A percentile compares a stretch with the other conserved stretches of the same genome.
These are phyloP conservation scores for Blastomyces emzantsi DNA, from an alignment of 2,329 filamentous ascomycete genomes.

Conservation along the genomic window DNA sequence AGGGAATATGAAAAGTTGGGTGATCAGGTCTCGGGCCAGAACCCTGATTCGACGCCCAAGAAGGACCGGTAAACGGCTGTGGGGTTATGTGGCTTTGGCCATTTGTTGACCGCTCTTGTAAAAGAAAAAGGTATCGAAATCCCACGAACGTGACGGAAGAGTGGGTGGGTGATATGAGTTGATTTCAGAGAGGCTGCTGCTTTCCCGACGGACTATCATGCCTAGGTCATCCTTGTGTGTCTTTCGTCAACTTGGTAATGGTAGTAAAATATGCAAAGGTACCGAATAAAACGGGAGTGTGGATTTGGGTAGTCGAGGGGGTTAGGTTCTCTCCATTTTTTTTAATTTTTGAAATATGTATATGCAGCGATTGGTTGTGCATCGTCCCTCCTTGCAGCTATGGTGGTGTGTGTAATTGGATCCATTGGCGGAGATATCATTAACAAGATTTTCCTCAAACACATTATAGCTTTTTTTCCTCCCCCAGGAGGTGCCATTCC, in stretches of 20 bases:
- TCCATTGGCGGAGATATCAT: background rate
- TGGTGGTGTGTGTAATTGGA: background rate
- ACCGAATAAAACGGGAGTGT: background rate
- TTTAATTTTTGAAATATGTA: background rate
- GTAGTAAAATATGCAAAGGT: background rate
- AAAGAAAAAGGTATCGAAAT: background rate
- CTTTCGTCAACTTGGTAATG: background rate
- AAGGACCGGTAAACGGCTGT: slow-evolving; percentile 43
- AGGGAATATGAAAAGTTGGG: slow-evolving; percentile 79
- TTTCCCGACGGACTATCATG: background rate
- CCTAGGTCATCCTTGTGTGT: background rate
- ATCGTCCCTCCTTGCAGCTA: too few species aligned
- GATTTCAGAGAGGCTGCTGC: background rate
- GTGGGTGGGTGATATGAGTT: background rate
- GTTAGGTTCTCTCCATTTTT: background rate
- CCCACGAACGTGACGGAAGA: background rate
- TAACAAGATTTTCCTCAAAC: background rate
- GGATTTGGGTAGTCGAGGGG: background rate
- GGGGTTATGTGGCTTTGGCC: background rate
- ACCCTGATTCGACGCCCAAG: slow-evolving; percentile 40
- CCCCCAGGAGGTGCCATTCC: background rate
- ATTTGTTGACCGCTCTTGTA: background rate
- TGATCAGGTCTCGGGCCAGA: slow-evolving; percentile 55
- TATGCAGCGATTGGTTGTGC: background rate
- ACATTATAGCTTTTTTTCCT: background rate